These are phyloP conservation scores for Aspergillus versicolor DNA, from an alignment of 2,329 filamentous ascomycete genomes.

Conservation along the genomic window DNA sequence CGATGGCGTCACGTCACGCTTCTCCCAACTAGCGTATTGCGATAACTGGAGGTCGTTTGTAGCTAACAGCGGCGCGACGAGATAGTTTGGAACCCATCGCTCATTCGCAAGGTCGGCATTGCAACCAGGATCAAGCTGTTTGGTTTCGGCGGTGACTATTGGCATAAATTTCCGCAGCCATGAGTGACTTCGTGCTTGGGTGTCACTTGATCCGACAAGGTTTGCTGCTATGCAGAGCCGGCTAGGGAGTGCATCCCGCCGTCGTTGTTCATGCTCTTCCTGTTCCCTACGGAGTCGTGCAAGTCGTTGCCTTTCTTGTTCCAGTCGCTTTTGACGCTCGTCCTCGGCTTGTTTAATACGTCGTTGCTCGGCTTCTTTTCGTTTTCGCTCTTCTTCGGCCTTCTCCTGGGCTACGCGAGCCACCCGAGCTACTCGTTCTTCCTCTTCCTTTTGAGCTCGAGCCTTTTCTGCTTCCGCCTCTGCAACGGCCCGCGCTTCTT, in stretches of 20 bases:
- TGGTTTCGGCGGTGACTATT: constrained; percentile 44
- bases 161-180: constrained; percentile 50
- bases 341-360: constrained; percentile 47
- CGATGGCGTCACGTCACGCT: constrained; percentile 41
- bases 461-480: constrained; percentile 33
- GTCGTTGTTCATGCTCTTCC: constrained; percentile 47
- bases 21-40: constrained; percentile 50
- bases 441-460: constrained; percentile 35
- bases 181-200: constrained; percentile 39
- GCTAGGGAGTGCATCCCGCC: constrained; percentile 47
- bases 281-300: constrained; percentile 45
- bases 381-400: constrained; percentile 44
- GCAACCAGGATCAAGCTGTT: constrained; percentile 43
- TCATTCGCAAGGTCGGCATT: constrained; percentile 39
- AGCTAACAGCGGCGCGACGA: constrained; percentile 49
- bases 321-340: constrained; percentile 43
- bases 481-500: constrained; percentile 29
- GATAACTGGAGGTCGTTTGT: constrained; percentile 51
- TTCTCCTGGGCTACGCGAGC: constrained; percentile 40
- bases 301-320: constrained; percentile 43
- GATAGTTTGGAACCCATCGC: constrained; percentile 50
- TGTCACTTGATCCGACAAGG: constrained; percentile 44
- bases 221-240: constrained; percentile 46
- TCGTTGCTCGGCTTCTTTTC: constrained; percentile 43
- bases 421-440: constrained; percentile 32